Base-by-base conservation (phyloP, 306 rosid species). In the Abrus precatorius region DNA sequence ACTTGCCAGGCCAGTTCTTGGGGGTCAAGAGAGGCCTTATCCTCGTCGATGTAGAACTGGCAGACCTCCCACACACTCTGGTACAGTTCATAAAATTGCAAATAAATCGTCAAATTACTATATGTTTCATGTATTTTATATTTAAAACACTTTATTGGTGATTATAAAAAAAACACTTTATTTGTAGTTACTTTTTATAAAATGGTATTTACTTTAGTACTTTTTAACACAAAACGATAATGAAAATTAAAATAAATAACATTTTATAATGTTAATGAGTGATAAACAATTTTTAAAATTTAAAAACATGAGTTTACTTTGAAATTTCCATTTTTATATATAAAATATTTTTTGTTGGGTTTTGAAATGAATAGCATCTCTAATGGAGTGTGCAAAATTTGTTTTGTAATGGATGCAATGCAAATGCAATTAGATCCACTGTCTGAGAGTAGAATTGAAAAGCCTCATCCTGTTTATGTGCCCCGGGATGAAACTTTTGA, bases 1-100 rank as follows among this genome's bases (percentile, higher is more conserved):
- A 48, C 88, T 87, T 65, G 93, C 89, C 70, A 90, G 99, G 83
- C 99, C 98, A 0, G 87, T 90, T 28, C 67, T 88, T 27, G 96
- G 87, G 28, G 85, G 72, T 61, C 85, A 70, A n/a, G 87, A 89
- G 52, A 73, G 77, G 82, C 99, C 98, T 82, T 93, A 93, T 81
- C 99, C 99, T 75, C 90, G 96, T 77, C 94, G 99, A 3, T 95
- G 99, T 49, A 84, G 93, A 81, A 93, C 99, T 4, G 98, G 98
- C 68, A 87, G 99, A 48, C 85, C 92, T 76, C 90, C 94, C 5
- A 70, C 86, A 38, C 80, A 50, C 45, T 56, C 91, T 50, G 98
- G 99, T 95, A 80, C 55, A 53, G 47, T 72, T 53, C 45, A 3
- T 1, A 5, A 27, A 33, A 2, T 47, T 59, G 69, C 11, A 20